Conservation (phyloP, 2,329 filamentous ascomycete genomes). For the Thelonectria blattea region DNA sequence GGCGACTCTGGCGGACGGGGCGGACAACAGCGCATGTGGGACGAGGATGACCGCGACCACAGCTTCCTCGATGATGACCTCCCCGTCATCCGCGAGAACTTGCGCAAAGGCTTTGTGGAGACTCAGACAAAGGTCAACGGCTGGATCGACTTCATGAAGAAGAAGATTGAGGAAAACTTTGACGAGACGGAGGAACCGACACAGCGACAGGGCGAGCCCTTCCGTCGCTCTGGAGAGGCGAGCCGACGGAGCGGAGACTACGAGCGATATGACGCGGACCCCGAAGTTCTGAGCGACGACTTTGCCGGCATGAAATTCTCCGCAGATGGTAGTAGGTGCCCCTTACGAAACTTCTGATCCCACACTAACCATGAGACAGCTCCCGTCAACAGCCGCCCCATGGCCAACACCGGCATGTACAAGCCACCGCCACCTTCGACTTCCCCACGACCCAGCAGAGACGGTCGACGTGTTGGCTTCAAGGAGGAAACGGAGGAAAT, state of each 20-base stretch:
- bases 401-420: constrained; percentile 81
- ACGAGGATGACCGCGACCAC: constrained; percentile 72
- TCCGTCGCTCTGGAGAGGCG: constrained; percentile 63
- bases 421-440: constrained; percentile 65
- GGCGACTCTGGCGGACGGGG: constrained; percentile 41
- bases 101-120: constrained; percentile 92
- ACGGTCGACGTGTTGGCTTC: constrained; percentile 62
- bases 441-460: constrained; percentile 54
- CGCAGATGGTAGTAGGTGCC: constrained; percentile 64
- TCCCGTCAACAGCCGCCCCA: constrained; percentile 59
- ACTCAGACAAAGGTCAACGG: constrained; percentile 92
- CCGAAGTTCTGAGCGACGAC: constrained; percentile 86
- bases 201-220: constrained; percentile 40
- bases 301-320: constrained; percentile 75
- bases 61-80: constrained; percentile 97
- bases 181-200: constrained; percentile 65
- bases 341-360: not conserved
- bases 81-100: constrained; percentile 88
- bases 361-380: constrained; percentile 36
- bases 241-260: constrained; percentile 82
- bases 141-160: constrained; percentile 91
- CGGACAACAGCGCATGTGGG: constrained; percentile 49
- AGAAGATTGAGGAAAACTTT: constrained; percentile 90
- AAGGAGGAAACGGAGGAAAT: constrained; percentile 78
- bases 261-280: constrained; percentile 93